These are phyloP conservation scores for Rhytidhysteron rufulum DNA, from an alignment of 2,329 filamentous ascomycete genomes.

Conservation along the genomic window DNA sequence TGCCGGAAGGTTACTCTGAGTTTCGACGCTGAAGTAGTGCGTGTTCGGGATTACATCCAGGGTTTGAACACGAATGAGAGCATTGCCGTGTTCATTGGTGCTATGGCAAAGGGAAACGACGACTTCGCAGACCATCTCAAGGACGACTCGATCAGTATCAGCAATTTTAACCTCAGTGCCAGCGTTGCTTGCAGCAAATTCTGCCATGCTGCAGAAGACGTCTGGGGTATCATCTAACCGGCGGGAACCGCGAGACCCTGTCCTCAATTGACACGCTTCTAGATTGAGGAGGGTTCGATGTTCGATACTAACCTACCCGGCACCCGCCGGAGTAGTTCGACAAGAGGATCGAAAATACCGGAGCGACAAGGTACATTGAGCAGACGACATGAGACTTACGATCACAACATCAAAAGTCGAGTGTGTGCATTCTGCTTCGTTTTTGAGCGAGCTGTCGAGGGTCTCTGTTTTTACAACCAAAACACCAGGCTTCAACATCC, in stretches of 20 bases:
- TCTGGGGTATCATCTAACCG: conserved; percentile 82
- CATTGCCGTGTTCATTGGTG: conserved; percentile 95
- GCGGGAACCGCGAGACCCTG: conserved; percentile 13
- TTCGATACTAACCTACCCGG: conserved; percentile 19
- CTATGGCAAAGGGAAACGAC: conserved; percentile 96
- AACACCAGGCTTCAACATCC: conserved; percentile 77
- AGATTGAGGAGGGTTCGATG: conserved; percentile 15
- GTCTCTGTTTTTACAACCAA: conserved; percentile 82
- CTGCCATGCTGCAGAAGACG: conserved; percentile 95
- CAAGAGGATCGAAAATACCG: conserved; percentile 17
- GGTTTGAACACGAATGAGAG: conserved; percentile 78
- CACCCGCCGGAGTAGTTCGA: conserved; percentile 4
- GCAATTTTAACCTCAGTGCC: conserved; percentile 94
- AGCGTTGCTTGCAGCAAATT: conserved; percentile 99
- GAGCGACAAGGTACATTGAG: conserved; percentile 20
- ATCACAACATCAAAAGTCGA: conserved; percentile 70
- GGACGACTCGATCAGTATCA: conserved; percentile 96
- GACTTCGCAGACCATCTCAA: conserved; percentile 93
- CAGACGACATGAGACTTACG: conserved; percentile 43
- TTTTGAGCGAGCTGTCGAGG: conserved; percentile 65
- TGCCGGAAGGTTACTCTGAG: conserved; percentile 97
- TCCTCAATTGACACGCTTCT: conserved; percentile 23
- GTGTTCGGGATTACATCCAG: conserved; percentile 84
- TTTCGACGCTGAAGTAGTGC: conserved; percentile 85
- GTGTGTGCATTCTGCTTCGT: conserved; percentile 40